phyloP scores from a whole-genome alignment of 2,329 filamentous ascomycete genomes.

The Colletotrichum sp. region DNA sequence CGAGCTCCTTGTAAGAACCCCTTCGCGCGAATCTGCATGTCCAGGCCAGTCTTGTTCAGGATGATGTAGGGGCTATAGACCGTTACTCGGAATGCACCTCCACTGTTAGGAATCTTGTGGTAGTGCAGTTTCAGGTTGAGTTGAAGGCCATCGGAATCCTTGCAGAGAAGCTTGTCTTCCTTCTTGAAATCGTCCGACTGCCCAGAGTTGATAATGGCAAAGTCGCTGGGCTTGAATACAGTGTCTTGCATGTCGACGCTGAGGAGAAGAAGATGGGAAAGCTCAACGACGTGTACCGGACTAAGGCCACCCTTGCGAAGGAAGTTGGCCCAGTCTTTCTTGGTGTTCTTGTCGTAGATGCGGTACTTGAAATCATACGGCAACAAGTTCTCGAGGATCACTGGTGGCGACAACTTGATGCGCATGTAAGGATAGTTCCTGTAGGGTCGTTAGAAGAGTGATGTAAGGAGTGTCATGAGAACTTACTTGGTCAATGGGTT shows the following conservation, averaged over 20 bases:
- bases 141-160: constrained; percentile 81
- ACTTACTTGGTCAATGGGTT: constrained; percentile 78
- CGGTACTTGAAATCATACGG: constrained; percentile 99
- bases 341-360: constrained; percentile 98
- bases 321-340: constrained; percentile 99
- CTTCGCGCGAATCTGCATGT: constrained; percentile 87
- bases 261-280: constrained; percentile 89
- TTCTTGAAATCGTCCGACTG: constrained; percentile 86
- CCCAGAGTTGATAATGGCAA: constrained; percentile 94
- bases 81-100: constrained; percentile 94
- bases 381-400: constrained; percentile 92
- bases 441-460: constrained; percentile 31
- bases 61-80: constrained; percentile 95
- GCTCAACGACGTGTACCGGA: constrained; percentile 94
- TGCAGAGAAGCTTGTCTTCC: constrained; percentile 79
- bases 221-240: constrained; percentile 92
- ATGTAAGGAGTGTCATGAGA: background rate
- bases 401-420: constrained; percentile 86
- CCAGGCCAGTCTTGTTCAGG: constrained; percentile 91
- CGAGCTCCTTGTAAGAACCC: constrained; percentile 84
- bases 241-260: constrained; percentile 98
- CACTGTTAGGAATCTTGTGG: constrained; percentile 86
- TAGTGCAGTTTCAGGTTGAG: constrained; percentile 89
- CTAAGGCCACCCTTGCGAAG: constrained; percentile 94
- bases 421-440: constrained; percentile 94